Conservation (phyloP, 768 basidiomycete species). For the Termitomyces sp. region DNA sequence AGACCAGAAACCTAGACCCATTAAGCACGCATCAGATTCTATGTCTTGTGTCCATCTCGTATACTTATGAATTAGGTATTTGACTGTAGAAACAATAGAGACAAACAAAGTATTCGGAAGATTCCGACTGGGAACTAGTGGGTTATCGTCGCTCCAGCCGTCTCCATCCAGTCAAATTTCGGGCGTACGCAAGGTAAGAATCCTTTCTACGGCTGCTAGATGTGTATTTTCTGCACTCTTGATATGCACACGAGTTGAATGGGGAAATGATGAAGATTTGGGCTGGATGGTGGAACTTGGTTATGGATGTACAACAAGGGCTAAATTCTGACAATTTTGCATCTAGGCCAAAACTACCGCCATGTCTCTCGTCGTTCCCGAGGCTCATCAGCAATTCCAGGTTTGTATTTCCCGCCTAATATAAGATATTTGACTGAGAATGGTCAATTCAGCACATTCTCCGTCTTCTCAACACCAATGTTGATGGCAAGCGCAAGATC, state of each 20-base stretch:
- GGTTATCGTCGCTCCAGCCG: slow-evolving; percentile 1
- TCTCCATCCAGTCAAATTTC: slow-evolving; percentile 11
- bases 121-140: slow-evolving; percentile 7
- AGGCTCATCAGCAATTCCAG: slow-evolving; percentile 94
- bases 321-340: slow-evolving; percentile 16
- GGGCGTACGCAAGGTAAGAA: slow-evolving; percentile 16
- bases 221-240: background rate
- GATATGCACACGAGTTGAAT: background rate
- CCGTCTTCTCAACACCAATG: slow-evolving; percentile 99
- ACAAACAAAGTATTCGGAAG: slow-evolving; percentile 11
- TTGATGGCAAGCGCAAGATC: slow-evolving; percentile 98
- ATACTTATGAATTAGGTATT: no score
- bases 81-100: no score
- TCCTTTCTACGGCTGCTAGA: background rate
- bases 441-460: slow-evolving; percentile 77
- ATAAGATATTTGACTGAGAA: background rate
- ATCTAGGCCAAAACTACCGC: slow-evolving; percentile 17
- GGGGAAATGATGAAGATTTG: slow-evolving; percentile 9
- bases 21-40: no score
- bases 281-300: slow-evolving; percentile 14
- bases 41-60: no score
- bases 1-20: no score
- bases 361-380: slow-evolving; percentile 98
- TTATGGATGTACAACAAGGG: slow-evolving; percentile 12
- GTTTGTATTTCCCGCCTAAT: slow-evolving; percentile 31